Conservation (phyloP, 2,329 filamentous ascomycete genomes). For the Neopestalotiopsis sp. region DNA sequence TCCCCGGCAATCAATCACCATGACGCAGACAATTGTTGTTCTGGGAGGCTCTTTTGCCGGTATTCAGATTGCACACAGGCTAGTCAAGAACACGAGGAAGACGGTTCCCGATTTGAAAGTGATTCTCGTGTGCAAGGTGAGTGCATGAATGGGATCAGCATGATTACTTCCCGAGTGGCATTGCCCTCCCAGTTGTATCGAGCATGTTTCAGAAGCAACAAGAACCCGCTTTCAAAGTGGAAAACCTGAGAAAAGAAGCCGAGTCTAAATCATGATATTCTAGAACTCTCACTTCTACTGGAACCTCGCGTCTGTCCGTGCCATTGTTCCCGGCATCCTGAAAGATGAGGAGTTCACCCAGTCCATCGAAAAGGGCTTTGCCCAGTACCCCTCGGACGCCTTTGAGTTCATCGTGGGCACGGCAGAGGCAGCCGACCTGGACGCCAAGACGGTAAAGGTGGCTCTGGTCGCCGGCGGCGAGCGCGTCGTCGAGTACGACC, state of each 20-base stretch:
- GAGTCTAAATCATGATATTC: conserved; percentile 1
- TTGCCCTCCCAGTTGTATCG: not conserved
- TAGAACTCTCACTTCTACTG: conserved; percentile 65
- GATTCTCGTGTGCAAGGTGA: conserved; percentile 61
- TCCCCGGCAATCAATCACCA: conserved; percentile 31
- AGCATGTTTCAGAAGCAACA: not conserved
- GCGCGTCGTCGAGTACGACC: conserved; percentile 53
- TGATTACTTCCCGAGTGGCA: not conserved
- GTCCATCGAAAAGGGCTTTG: conserved; percentile 55
- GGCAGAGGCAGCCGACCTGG: conserved; percentile 47
- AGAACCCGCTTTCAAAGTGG: not conserved
- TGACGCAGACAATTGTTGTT: conserved; percentile 59
- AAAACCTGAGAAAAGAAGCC: not conserved
- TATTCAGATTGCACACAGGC: conserved; percentile 57
- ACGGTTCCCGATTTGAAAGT: conserved; percentile 55
- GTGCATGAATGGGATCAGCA: conserved; percentile 2
- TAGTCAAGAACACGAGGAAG: conserved; percentile 57
- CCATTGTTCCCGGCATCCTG: conserved; percentile 56
- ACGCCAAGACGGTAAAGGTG: conserved; percentile 49
- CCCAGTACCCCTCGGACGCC: conserved; percentile 53
- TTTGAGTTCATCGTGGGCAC: conserved; percentile 59
- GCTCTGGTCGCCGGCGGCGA: conserved; percentile 32
- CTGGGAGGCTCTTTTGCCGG: conserved; percentile 61
- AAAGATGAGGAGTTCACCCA: conserved; percentile 56
- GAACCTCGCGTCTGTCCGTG: conserved; percentile 62